Base-by-base conservation (phyloP, 2,329 filamentous ascomycete genomes). In the Sporothrix humicola region DNA sequence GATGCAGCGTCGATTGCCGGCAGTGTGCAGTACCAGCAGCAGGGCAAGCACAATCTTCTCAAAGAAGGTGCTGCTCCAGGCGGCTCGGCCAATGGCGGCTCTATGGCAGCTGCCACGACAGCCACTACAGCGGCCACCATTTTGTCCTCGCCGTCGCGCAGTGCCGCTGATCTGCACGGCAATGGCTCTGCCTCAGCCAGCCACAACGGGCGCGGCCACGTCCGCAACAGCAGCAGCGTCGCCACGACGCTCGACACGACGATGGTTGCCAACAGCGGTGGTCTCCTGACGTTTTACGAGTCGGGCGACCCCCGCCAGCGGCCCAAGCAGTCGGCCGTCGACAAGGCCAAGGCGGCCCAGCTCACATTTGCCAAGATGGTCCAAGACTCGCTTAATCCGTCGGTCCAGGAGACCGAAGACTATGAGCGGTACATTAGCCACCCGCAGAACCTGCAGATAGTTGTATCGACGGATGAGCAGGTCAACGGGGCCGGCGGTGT, bases 291-390 rank as follows among this genome's bases (percentile, higher is more conserved):
- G 31, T 75, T 72, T 31, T 58, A 54, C n/a, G 31, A 37, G 31
- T 37, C 31, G 31, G 1, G 15, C 8, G 72, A 72, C 26, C 15
- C 48, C 20, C 66, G 70, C 7, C 74, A 77, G 2, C 87, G 85
- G 77, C 82, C 84, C 31, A 90, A 91, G 77, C 83, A 86, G 59
- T 89, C 89, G 1, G 82, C 85, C 0, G 86, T 91, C 3, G 92
- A 97, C 78, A 97, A 97, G 82, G 89, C 91, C 42, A 92, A 92
- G 52, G 92, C 92, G 73, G 92, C 93, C 15, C 94, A 97, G 80
- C 95, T 93, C 91, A 97, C 93, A 0, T 92, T 98, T 66, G 92
- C 92, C 20, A 92, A 97, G 79, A 91, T 97, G 69, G 92, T 98
- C 61, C 87, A 91, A 71, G 92, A 95, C 80, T 96, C 93, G 5